phyloP scores from a whole-genome alignment of 441 rosid genomes.

The Pelargonium citronellum region DNA sequence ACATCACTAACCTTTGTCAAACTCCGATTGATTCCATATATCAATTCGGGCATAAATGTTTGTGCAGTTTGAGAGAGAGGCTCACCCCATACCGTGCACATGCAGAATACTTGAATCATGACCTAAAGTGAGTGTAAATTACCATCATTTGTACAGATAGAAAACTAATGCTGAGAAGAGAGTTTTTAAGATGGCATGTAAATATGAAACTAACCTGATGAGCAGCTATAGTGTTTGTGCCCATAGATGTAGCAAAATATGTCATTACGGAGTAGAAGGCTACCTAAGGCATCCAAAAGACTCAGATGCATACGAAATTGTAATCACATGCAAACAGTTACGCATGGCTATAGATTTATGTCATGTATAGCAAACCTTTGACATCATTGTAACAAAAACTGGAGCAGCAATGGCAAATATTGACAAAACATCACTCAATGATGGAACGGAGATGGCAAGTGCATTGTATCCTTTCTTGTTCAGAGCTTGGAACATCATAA shows the following conservation, averaged over 20 bases:
- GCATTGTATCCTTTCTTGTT: conserved; percentile 71
- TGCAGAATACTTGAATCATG: conserved; percentile 29
- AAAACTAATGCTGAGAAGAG: neutral
- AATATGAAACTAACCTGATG: conserved; percentile 25
- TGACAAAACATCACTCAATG: conserved; percentile 45
- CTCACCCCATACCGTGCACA: conserved; percentile 31
- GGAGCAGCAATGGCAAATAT: conserved; percentile 76
- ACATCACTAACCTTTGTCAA: conserved; percentile 23
- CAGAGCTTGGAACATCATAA: conserved; percentile 77
- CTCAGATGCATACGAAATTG: neutral
- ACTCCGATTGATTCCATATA: conserved; percentile 23
- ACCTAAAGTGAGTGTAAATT: conserved; percentile 20
- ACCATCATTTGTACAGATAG: neutral
- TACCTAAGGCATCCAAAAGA: conserved; percentile 21
- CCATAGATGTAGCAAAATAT: conserved; percentile 33
- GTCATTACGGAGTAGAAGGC: conserved; percentile 26
- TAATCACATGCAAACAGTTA: conserved; percentile 6
- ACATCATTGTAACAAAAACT: conserved; percentile 40
- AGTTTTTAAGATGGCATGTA: too few relatives aligned
- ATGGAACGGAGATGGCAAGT: conserved; percentile 53
- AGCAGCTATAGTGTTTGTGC: conserved; percentile 27
- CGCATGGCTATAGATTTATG: neutral
- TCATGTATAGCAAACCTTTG: conserved; percentile 16
- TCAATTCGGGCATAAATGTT: conserved; percentile 33
- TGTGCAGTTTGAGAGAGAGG: conserved; percentile 36